Base-by-base conservation (phyloP, 192 early-diverging fungal genomes). In the Entomortierella chlamydospora region DNA sequence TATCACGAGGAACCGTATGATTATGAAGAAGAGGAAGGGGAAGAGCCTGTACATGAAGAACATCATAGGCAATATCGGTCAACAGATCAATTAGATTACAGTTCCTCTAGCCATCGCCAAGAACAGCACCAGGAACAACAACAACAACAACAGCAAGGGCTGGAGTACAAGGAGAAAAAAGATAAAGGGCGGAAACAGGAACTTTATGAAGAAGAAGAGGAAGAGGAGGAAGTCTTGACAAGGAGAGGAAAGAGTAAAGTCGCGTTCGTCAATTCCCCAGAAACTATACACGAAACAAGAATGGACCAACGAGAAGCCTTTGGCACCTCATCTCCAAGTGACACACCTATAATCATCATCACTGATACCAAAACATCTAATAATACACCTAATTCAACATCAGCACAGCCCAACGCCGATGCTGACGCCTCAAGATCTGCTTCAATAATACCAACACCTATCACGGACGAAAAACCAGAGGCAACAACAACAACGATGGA, bases 401-500 rank as follows among this genome's bases (percentile, higher is more conserved):
- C 53, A 55, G 9, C 10, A 12, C 45, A 30, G 43, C 11, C 25
- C 58, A n/a, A n/a, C n/a, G n/a, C n/a, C n/a, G n/a, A 15, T 20
- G 45, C 2, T 47, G 45, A 47, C 2, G 52, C 22, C 52, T 54
- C 52, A 54, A 28, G 25, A 15, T 10, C 52, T 10, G 23, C 23
- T 4, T 54, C 52, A 13, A 26, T 6, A 3, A 9, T 54, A n/a
- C n/a, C n/a, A n/a, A n/a, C n/a, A n/a, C n/a, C n/a, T n/a, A n/a
- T n/a, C n/a, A n/a, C n/a, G n/a, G n/a, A n/a, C n/a, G n/a, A n/a
- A 18, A 29, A 29, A 4, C 15, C 41, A 58, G 20, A 28, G 41
- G 20, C 57, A 23, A 57, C 54, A 56, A 57, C 26, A 49, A 55
- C 50, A 53, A n/a, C n/a, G n/a, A n/a, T n/a, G 57, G 25, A 50